phyloP scores from a whole-genome alignment of 2,329 filamentous ascomycete species.

The Mycogone perniciosa region DNA sequence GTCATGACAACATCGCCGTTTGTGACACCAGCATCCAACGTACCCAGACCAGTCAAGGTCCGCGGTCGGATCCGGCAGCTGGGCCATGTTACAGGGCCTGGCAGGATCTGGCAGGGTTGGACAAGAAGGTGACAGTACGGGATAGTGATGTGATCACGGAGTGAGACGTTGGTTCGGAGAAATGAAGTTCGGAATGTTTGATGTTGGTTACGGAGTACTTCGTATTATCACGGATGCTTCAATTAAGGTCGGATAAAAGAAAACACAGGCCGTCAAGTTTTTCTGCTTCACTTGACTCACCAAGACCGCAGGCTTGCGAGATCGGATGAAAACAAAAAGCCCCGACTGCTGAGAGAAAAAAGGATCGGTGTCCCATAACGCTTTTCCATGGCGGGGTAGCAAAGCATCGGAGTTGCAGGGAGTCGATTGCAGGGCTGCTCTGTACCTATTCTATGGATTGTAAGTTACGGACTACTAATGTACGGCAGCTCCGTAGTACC shows the following conservation, averaged over 20 bases:
- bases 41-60: constrained; percentile 64
- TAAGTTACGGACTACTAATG: no score
- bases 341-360: no score
- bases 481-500: no score
- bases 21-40: constrained; percentile 60
- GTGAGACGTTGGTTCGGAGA: no score
- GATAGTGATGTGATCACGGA: neutral
- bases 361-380: no score
- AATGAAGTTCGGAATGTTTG: no score
- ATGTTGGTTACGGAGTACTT: no score
- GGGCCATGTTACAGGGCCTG: neutral
- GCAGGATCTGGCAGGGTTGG: neutral
- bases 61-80: constrained; percentile 56
- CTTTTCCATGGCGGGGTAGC: neutral
- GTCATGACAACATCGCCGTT: constrained; percentile 90
- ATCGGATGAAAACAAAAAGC: neutral
- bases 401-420: no score
- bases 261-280: neutral
- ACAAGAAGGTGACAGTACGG: neutral
- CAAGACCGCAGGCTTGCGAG: neutral
- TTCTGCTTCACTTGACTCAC: neutral
- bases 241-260: no score
- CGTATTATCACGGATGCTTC: no score
- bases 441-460: no score
- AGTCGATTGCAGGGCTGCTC: no score